Evolutionary conservation across 2,329 filamentous ascomycete genomes (phyloP).

Genomic region (Alternaria dauci): DNA sequence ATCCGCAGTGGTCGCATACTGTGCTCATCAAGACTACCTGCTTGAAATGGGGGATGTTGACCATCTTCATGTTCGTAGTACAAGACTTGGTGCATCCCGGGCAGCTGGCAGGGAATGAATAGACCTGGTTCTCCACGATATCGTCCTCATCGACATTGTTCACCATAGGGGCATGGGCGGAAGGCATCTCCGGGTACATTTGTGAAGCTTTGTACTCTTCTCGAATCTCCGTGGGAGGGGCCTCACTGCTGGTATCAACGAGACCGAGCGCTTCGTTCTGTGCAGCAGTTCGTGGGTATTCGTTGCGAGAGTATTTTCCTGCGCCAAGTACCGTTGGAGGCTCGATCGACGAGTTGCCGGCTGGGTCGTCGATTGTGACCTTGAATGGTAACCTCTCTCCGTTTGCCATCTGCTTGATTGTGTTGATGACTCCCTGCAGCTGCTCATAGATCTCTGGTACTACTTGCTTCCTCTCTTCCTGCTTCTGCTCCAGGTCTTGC

Average conservation of each 20-base stretch:
- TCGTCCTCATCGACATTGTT: slow-evolving; percentile 66
- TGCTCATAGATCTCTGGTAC: slow-evolving; percentile 81
- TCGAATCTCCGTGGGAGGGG: slow-evolving; percentile 65
- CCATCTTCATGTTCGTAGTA: slow-evolving; percentile 97
- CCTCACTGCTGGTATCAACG: slow-evolving; percentile 57
- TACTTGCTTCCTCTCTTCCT: slow-evolving; percentile 80
- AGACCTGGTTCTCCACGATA: slow-evolving; percentile 92
- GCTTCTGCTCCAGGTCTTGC: slow-evolving; percentile 81
- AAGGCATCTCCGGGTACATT: slow-evolving; percentile 55
- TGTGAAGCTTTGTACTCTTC: slow-evolving; percentile 61
- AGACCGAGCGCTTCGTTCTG: slow-evolving; percentile 90
- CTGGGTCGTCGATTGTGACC: slow-evolving; percentile 85
- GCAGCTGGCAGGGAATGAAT: slow-evolving; percentile 89
- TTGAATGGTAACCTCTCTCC: slow-evolving; percentile 87
- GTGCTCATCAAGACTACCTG: slow-evolving; percentile 97
- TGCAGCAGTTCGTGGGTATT: slow-evolving; percentile 81
- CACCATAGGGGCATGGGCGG: slow-evolving; percentile 40
- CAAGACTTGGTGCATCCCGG: slow-evolving; percentile 88
- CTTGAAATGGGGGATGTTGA: slow-evolving; percentile 97
- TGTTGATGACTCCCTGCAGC: slow-evolving; percentile 77
- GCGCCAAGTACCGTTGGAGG: slow-evolving; percentile 77
- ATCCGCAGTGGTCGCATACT: slow-evolving; percentile 88
- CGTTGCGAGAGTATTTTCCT: slow-evolving; percentile 88
- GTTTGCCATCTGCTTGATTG: slow-evolving; percentile 77
- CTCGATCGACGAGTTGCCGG: slow-evolving; percentile 96